Evolutionary conservation across 805 yeast species (phyloP), one percentile per base, ranked within the genome.

Genomic region (Danielozyma ontarioensis): DNA sequence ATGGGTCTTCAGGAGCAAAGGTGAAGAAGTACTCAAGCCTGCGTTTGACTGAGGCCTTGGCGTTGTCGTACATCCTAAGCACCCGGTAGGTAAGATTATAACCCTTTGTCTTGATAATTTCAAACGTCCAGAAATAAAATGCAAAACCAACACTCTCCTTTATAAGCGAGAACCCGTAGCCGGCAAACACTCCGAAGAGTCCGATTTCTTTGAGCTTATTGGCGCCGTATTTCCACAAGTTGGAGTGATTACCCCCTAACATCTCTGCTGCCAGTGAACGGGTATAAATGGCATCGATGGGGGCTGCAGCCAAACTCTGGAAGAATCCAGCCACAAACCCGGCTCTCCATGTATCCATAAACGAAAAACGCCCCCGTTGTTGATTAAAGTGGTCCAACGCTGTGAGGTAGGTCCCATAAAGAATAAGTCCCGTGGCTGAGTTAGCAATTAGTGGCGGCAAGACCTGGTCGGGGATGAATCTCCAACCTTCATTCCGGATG

Each of bases 261-360:
- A 89, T 60, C 44, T 87, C 95, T 8, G 82, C 74, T 4, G 86
- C 80, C 2, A 79, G 71, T 42, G 89, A 84, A 44, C 97, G 69
- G 2, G 95, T 76, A 50, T 82, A 83, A 3, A 90, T 77, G 5
- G 97, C 96, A 58, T 90, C 97, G 4, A 90, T 69, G 0, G 97
- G 97, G 2, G 96, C 90, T 2, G 96, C 95, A 1, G 86, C 89
- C 13, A 86, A 60, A n/a, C 95, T 83, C 47, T 93, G 96, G 16
- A 79, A 77, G 0, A 81, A 77, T 1, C 97, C 97, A 0, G 96
- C 96, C 0, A 85, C 42, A 35, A 80, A 77, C 0, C 97, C 97
- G 0, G 96, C 86, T 30, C 77, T 57, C 57, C 85, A 76, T 0
- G 87, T 78, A 45, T 84, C 87, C 36, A 64, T 26, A 0, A 61